Evolutionary conservation across 2,329 filamentous ascomycete species (phyloP).

Genomic region (Rachicladosporium sp.): DNA sequence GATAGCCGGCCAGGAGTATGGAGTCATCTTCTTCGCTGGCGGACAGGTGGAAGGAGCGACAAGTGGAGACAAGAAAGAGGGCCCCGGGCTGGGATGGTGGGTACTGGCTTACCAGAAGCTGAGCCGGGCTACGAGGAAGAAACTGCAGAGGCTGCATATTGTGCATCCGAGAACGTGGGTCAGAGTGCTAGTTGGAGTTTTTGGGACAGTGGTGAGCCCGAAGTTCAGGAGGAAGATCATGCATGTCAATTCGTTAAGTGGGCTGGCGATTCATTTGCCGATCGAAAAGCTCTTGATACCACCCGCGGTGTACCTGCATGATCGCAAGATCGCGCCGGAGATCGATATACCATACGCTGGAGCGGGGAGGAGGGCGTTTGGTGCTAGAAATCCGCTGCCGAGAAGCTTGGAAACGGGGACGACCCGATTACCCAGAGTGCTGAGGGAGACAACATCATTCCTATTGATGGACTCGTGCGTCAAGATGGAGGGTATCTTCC

Average conservation of each 20-base stretch:
- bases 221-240: constrained; percentile 47
- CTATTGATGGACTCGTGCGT: constrained; percentile 37
- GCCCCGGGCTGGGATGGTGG: constrained; percentile 44
- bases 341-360: constrained; percentile 36
- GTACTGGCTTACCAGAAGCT: constrained; percentile 46
- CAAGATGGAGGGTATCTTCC: constrained; percentile 40
- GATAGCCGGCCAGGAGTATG: constrained; percentile 41
- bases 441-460: constrained; percentile 42
- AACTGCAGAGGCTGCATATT: constrained; percentile 43
- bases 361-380: constrained; percentile 33
- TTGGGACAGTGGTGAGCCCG: constrained; percentile 44
- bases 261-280: constrained; percentile 37
- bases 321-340: constrained; percentile 36
- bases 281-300: constrained; percentile 43
- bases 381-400: constrained; percentile 36
- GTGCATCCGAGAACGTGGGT: constrained; percentile 48
- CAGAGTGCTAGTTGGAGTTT: constrained; percentile 42
- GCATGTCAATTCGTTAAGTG: constrained; percentile 40
- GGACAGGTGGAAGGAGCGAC: constrained; percentile 34
- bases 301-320: constrained; percentile 41
- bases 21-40: constrained; percentile 47
- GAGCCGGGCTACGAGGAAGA: constrained; percentile 42
- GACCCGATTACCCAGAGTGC: constrained; percentile 38
- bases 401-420: constrained; percentile 27
- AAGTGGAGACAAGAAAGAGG: constrained; percentile 30